Evolutionary conservation across 176 grass and related monocot genomes (phyloP).

Genomic region (Oryza brachyantha): DNA sequence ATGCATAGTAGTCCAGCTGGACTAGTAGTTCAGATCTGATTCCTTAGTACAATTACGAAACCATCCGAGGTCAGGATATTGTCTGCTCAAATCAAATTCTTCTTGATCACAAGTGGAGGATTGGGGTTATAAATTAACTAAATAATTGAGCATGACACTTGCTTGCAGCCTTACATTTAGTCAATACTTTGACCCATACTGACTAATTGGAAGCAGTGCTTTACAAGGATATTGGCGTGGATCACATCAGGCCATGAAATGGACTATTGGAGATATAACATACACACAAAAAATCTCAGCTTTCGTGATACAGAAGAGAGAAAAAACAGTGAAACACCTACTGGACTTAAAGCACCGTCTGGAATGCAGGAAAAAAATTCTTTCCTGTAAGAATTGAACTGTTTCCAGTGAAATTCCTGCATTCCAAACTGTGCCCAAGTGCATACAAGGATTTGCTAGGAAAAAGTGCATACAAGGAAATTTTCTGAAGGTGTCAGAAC

Average conservation of each 20-base stretch:
- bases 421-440: neutral
- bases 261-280: neutral
- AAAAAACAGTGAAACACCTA: neutral
- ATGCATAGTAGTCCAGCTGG: neutral
- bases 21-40: constrained; percentile 26
- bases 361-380: neutral
- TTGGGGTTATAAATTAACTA: neutral
- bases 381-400: neutral
- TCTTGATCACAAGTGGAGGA: constrained; percentile 4
- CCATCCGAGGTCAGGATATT: constrained; percentile 1
- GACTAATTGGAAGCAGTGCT: neutral
- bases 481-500: neutral
- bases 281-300: neutral
- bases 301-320: neutral
- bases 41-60: neutral
- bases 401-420: neutral
- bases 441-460: neutral
- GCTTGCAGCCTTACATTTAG: neutral
- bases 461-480: neutral
- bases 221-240: neutral
- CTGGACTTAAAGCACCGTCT: neutral
- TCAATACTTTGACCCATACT: neutral
- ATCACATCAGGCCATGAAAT: neutral
- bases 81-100: neutral
- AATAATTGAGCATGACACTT: neutral